Evolutionary conservation across 2,329 filamentous ascomycete species (phyloP).

Genomic region (Ophiocordyceps australis): DNA sequence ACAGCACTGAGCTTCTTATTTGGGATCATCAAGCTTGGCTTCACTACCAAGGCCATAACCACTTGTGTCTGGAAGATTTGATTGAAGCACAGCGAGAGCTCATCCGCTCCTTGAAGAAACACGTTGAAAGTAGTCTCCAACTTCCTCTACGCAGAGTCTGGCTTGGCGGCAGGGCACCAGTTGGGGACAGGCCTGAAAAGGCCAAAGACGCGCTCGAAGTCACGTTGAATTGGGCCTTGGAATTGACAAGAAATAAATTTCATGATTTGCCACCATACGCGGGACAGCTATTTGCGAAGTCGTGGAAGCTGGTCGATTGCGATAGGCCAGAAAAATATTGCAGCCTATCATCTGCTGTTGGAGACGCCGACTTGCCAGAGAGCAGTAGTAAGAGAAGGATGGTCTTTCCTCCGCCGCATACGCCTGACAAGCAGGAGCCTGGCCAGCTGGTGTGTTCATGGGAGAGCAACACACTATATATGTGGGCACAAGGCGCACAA

Average conservation of each 20-base stretch:
- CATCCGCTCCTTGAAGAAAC: constrained; percentile 16
- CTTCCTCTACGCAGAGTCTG: constrained; percentile 23
- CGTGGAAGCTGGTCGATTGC: constrained; percentile 19
- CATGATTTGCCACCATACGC: too few species aligned
- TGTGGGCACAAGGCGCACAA: constrained; percentile 10
- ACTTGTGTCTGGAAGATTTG: constrained; percentile 16
- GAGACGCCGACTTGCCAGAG: constrained; percentile 6
- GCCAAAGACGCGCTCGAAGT: too few species aligned
- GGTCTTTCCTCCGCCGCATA: constrained; percentile 28
- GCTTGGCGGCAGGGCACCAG: constrained; percentile 23
- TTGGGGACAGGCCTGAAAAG: too few species aligned
- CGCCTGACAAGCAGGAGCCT: constrained; percentile 3
- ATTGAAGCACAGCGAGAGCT: constrained; percentile 25
- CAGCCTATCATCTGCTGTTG: constrained; percentile 3
- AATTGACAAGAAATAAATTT: too few species aligned
- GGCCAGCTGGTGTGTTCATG: too few species aligned
- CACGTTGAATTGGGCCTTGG: too few species aligned
- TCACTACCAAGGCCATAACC: constrained; percentile 5
- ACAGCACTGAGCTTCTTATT: constrained; percentile 35
- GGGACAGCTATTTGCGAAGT: too few species aligned
- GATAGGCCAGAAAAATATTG: too few species aligned
- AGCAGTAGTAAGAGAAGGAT: constrained; percentile 7
- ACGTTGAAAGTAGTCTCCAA: constrained; percentile 7
- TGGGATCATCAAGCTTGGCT: constrained; percentile 25
- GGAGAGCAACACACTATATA: constrained; percentile 26